These are phyloP conservation scores for Wickerhamomyces rabaulensis DNA, from an alignment of 805 yeast species.

Conservation along the genomic window DNA sequence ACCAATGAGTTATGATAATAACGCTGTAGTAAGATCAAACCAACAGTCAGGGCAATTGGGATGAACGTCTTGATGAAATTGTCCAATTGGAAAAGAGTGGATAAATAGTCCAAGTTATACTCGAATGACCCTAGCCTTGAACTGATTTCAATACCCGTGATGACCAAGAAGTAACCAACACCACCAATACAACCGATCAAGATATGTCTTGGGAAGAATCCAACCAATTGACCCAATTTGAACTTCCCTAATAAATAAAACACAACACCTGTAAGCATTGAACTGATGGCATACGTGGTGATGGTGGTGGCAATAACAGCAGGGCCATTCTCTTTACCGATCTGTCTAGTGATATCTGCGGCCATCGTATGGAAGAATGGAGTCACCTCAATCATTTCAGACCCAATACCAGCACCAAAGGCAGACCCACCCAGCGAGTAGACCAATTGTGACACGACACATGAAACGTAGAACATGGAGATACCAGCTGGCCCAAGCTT, in stretches of 20 bases:
- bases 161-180: conserved; percentile 87
- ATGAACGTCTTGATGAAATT: conserved; percentile 60
- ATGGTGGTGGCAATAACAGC: conserved; percentile 80
- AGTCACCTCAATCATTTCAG: conserved; percentile 98
- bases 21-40: conserved; percentile 60
- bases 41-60: conserved; percentile 59
- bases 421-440: conserved; percentile 89
- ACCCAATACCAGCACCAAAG: conserved; percentile 87
- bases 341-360: conserved; percentile 49
- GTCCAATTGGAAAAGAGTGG: conserved; percentile 36
- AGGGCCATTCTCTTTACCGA: conserved; percentile 45
- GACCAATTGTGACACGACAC: conserved; percentile 83
- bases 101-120: conserved; percentile 55
- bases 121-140: conserved; percentile 69
- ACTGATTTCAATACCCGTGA: conserved; percentile 90
- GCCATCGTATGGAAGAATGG: conserved; percentile 98
- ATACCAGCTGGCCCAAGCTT: conserved; percentile 83
- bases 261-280: conserved; percentile 81
- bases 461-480: conserved; percentile 90
- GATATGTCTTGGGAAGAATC: conserved; percentile 94
- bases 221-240: conserved; percentile 79
- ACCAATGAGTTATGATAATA: conserved; percentile 60
- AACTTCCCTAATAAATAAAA: conserved; percentile 76
- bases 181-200: conserved; percentile 98
- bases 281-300: conserved; percentile 75